Percentiles rank a stretch among this genome's conserved stretches.
Evolutionary conservation across 805 yeast species (phyloP).

Genomic region (Sugiyamaella lignohabitans): DNA sequence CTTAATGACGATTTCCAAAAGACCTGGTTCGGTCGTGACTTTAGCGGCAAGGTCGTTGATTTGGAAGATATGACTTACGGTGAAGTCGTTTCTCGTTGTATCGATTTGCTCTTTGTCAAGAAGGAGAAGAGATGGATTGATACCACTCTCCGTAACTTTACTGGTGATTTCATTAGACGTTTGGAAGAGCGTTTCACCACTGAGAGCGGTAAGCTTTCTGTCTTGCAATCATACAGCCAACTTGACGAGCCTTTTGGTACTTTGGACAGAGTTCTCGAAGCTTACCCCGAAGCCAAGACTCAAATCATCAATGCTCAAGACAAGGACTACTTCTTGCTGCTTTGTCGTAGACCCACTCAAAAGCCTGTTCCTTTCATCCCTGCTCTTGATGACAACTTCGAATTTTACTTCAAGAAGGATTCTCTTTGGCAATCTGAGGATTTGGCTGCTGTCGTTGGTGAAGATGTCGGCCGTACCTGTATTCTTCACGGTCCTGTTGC

Average conservation of each 20-base stretch:
- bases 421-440: slow-evolving; percentile 99
- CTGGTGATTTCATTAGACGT: slow-evolving; percentile 83
- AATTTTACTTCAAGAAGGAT: slow-evolving; percentile 95
- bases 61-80: slow-evolving; percentile 92
- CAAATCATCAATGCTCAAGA: slow-evolving; percentile 95
- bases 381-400: slow-evolving; percentile 86
- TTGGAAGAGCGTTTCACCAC: slow-evolving; percentile 91
- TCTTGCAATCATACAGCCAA: slow-evolving; percentile 66
- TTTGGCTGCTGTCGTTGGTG: slow-evolving; percentile 89
- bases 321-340: slow-evolving; percentile 81
- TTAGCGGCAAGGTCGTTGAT: slow-evolving; percentile 74
- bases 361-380: slow-evolving; percentile 99
- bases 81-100: slow-evolving; percentile 80
- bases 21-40: slow-evolving; percentile 90
- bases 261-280: slow-evolving; percentile 51
- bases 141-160: slow-evolving; percentile 71
- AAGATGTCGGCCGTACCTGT: slow-evolving; percentile 98
- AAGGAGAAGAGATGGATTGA: slow-evolving; percentile 86
- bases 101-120: slow-evolving; percentile 81
- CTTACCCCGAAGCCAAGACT: slow-evolving; percentile 65
- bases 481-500: slow-evolving; percentile 98
- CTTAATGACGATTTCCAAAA: slow-evolving; percentile 94
- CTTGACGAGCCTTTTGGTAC: slow-evolving; percentile 61
- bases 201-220: slow-evolving; percentile 42
- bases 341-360: slow-evolving; percentile 76